Evolutionary conservation across 1,284 basidiomycete species (phyloP).

Genomic region (Cerioporus squamosus): DNA sequence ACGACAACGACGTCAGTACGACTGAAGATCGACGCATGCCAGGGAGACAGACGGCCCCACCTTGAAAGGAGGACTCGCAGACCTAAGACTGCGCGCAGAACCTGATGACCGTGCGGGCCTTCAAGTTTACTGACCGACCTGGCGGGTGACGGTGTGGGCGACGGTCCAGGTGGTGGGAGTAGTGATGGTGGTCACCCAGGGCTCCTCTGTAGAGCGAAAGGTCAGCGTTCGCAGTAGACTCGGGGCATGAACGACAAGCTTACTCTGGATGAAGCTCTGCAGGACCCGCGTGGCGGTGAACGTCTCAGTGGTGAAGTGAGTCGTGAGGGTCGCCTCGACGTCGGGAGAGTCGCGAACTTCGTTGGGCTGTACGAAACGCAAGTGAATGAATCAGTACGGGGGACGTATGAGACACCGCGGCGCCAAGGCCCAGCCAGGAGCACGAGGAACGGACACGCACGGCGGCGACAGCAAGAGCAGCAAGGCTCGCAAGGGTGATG

Average conservation of each 20-base stretch:
- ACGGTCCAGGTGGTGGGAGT: slow-evolving; percentile 18
- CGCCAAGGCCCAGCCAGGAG: background rate
- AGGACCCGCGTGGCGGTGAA: slow-evolving; percentile 20
- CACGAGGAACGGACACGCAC: slow-evolving; percentile 2
- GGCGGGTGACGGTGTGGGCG: slow-evolving; percentile 17
- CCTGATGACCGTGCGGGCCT: background rate
- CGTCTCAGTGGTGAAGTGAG: slow-evolving; percentile 19
- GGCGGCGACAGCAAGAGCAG: slow-evolving; percentile 14
- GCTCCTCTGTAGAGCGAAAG: slow-evolving; percentile 1
- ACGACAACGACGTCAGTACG: background rate
- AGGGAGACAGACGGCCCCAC: too few relatives aligned
- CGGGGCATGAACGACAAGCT: background rate
- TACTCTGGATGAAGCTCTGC: slow-evolving; percentile 18
- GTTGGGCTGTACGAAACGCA: background rate
- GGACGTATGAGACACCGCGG: background rate
- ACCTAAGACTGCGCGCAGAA: background rate
- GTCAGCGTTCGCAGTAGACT: background rate
- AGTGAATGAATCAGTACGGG: too few relatives aligned
- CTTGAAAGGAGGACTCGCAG: background rate
- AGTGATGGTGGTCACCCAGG: slow-evolving; percentile 21
- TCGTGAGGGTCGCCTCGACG: slow-evolving; percentile 10
- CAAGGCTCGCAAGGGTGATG: slow-evolving; percentile 18
- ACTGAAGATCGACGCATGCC: too few relatives aligned
- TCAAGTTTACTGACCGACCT: background rate
- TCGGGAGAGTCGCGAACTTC: background rate